Evolutionary conservation across 495 filamentous ascomycete genomes (phyloP).

Genomic region (Xylaria venustula): DNA sequence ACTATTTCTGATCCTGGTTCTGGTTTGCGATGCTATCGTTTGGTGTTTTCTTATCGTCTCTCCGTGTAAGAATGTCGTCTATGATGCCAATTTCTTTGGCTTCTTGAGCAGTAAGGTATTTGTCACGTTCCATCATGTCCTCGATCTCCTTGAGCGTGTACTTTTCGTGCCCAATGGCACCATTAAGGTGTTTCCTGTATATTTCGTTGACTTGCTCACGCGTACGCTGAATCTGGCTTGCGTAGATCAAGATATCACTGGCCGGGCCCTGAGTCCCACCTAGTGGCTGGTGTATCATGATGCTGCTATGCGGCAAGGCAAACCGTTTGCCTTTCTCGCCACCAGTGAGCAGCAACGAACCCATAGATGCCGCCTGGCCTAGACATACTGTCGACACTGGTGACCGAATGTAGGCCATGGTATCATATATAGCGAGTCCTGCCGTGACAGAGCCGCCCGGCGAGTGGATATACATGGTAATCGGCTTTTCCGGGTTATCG

Average conservation of each 20-base stretch:
- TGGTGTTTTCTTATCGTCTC: constrained; percentile 38
- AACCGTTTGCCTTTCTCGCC: constrained; percentile 83
- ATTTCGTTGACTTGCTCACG: constrained; percentile 85
- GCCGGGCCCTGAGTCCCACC: constrained; percentile 92
- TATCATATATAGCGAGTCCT: constrained; percentile 96
- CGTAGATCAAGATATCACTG: constrained; percentile 91
- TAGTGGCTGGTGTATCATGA: constrained; percentile 96
- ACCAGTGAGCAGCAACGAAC: constrained; percentile 81
- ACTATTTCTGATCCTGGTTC: neutral
- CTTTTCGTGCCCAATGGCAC: constrained; percentile 58
- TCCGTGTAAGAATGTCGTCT: constrained; percentile 71
- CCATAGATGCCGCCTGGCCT: constrained; percentile 94
- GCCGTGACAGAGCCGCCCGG: constrained; percentile 90
- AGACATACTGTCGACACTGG: constrained; percentile 93
- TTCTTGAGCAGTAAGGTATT: constrained; percentile 86
- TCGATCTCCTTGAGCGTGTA: constrained; percentile 75
- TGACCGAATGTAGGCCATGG: constrained; percentile 93
- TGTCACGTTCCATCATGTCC: constrained; percentile 93
- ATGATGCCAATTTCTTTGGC: constrained; percentile 87
- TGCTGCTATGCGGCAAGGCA: constrained; percentile 83
- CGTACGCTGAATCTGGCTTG: constrained; percentile 90
- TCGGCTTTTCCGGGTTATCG: constrained; percentile 88
- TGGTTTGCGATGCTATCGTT: constrained; percentile 15
- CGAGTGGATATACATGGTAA: constrained; percentile 96
- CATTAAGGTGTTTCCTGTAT: constrained; percentile 82